These are phyloP conservation scores for Fusarium robinianum DNA, from an alignment of 2,329 filamentous ascomycete genomes.

Conservation along the genomic window DNA sequence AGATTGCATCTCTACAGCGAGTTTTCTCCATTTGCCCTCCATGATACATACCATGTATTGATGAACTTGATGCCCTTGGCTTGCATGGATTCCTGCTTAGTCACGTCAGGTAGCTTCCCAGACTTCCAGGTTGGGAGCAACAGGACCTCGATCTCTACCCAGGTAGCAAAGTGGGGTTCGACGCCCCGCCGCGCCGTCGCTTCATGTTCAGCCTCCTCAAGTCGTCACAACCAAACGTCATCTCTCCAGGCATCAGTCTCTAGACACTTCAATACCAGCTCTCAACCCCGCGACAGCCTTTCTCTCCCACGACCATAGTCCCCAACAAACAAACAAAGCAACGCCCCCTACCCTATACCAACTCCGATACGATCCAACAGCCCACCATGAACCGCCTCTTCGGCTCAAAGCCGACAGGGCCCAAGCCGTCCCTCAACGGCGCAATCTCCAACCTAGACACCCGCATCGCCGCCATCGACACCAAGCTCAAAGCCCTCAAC, in stretches of 20 bases:
- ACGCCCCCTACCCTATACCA: not conserved
- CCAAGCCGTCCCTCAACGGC: conserved; percentile 84
- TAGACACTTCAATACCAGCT: conserved; percentile 3
- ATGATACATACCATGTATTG: too few relatives aligned
- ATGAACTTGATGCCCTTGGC: too few relatives aligned
- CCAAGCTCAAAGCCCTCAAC: conserved; percentile 91
- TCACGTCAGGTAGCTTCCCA: too few relatives aligned
- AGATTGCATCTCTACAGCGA: too few relatives aligned
- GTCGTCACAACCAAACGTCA: conserved; percentile 34
- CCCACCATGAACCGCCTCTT: conserved; percentile 91
- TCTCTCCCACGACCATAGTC: not conserved
- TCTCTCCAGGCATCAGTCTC: conserved; percentile 31
- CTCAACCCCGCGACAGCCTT: not conserved
- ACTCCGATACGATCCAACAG: not conserved
- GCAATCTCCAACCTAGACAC: conserved; percentile 87
- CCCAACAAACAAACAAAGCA: not conserved
- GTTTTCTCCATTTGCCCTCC: too few relatives aligned
- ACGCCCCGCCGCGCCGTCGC: conserved; percentile 10
- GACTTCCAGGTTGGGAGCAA: too few relatives aligned
- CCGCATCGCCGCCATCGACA: conserved; percentile 84
- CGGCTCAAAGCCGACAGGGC: conserved; percentile 81
- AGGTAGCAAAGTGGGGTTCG: conserved; percentile 14
- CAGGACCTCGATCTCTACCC: conserved; percentile 1
- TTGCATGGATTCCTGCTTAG: too few relatives aligned
- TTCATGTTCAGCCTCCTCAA: conserved; percentile 21